phyloP scores from a whole-genome alignment of 208 protist genomes.

The Trypanosoma lewisi region DNA sequence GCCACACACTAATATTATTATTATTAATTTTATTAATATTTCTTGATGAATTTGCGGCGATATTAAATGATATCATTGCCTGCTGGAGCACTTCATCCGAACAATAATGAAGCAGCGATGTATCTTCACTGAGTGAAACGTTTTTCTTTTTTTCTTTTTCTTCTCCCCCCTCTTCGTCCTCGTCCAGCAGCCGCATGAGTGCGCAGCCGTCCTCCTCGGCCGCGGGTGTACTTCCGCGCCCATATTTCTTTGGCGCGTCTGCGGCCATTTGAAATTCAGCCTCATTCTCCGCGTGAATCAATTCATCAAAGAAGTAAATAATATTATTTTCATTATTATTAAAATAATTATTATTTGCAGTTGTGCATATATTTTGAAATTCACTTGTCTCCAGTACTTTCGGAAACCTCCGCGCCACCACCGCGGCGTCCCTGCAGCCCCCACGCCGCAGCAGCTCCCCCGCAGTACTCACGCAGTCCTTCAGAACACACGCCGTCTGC shows the following conservation, averaged over 20 bases:
- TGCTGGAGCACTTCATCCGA: constrained; percentile 3
- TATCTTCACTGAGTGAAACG: background rate
- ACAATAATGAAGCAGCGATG: background rate
- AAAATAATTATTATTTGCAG: constrained; percentile 2
- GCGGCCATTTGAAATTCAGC: too few species aligned
- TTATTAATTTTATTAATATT: background rate
- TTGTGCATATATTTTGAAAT: constrained; percentile 17
- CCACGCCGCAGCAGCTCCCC: constrained; percentile 15
- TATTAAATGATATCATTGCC: constrained; percentile 15
- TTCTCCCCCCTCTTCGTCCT: too few species aligned
- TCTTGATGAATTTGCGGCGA: constrained; percentile 4
- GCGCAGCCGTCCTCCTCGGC: too few species aligned
- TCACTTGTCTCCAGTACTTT: constrained; percentile 18
- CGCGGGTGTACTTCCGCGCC: too few species aligned
- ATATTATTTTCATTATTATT: constrained; percentile 3
- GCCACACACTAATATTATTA: background rate
- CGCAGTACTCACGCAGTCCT: constrained; percentile 2
- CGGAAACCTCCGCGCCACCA: constrained; percentile 15
- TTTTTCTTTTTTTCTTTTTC: too few species aligned
- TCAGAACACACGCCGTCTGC: background rate
- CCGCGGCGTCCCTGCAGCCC: constrained; percentile 21
- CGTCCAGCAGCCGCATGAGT: too few species aligned
- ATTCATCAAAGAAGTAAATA: constrained; percentile 25
- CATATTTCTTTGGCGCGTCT: too few species aligned
- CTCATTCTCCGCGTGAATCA: constrained; percentile 15